These are phyloP conservation scores for Monosporascus sp. DNA, from an alignment of 2,329 filamentous ascomycete genomes.

Conservation along the genomic window DNA sequence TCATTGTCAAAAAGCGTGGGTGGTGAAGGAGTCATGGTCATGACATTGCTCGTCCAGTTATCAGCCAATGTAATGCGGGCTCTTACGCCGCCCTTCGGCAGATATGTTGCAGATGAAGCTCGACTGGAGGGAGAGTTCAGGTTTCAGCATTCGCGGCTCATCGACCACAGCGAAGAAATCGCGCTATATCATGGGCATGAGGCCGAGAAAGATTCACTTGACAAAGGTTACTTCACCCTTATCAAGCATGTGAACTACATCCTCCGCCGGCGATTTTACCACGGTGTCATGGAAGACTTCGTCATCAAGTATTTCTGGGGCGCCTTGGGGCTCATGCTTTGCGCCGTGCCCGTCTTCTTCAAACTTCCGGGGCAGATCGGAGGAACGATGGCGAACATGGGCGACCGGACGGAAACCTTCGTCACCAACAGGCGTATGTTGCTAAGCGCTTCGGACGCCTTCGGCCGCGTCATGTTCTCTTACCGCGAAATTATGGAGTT, in stretches of 20 bases:
- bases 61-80: constrained; percentile 91
- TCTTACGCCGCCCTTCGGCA: constrained; percentile 91
- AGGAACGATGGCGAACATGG: constrained; percentile 53
- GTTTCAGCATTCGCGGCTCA: constrained; percentile 88
- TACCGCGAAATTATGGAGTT: constrained; percentile 97
- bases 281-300: constrained; percentile 99
- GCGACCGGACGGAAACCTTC: constrained; percentile 70
- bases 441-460: constrained; percentile 88
- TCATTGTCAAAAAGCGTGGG: constrained; percentile 92
- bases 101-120: constrained; percentile 95
- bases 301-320: constrained; percentile 99
- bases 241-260: constrained; percentile 99
- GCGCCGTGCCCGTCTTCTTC: constrained; percentile 93
- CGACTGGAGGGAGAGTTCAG: constrained; percentile 92
- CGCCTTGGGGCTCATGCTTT: constrained; percentile 82
- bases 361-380: constrained; percentile 70
- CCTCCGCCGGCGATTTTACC: constrained; percentile 81
- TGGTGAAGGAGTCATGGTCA: constrained; percentile 90
- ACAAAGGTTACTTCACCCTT: constrained; percentile 97
- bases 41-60: constrained; percentile 88
- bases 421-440: constrained; percentile 92
- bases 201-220: constrained; percentile 90
- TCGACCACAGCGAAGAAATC: constrained; percentile 94
- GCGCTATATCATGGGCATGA: constrained; percentile 88
- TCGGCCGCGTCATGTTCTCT: constrained; percentile 93